Evolutionary conservation across 73 alveolate genomes (phyloP), one percentile per base, ranked within the genome.

Genomic region (Paramecium primaurelia): DNA sequence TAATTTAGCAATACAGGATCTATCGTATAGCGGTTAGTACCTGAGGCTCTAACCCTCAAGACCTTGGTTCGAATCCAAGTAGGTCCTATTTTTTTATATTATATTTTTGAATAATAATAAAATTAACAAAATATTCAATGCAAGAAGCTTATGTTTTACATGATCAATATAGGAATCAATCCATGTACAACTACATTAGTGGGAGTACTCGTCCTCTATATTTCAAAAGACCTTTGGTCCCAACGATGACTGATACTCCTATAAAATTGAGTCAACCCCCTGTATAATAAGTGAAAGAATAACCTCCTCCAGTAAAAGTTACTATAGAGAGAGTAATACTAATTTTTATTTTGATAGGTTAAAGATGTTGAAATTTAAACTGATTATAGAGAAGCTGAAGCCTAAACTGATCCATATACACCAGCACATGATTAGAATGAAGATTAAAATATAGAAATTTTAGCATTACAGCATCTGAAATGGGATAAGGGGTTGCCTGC

Each of bases 401-500:
- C 99, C 18, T 98, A 98, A 93, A 98, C 99, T 34, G 98, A 96
- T 84, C 99, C 99, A 38, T 98, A 95, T 92, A 95, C 99, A 26
- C 99, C 99, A 59, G 99, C 97, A 25, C 95, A 92, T 73, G 95
- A 96, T 26, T 94, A 96, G 47, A 97, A 95, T 80, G 95, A 94
- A 86, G 99, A 98, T 34, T 95, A 97, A 40, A 96, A 96, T 59
- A 99, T 98, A 45, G 99, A 98, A 91, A 98, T 98, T 47, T 95
- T 97, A 51, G 97, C 97, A 86, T 94, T 98, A 73, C 96, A 96
- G 38, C 98, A 98, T 93, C 93, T 97, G 28, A 95, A 89, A 83
- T 98, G 95, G 92, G 99, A 99, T 6, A 93, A 93, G 83, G 99
- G 99, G 4, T 93, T 98, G 22, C 99, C 99, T 9, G 99, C 99